Evolutionary conservation across 441 rosid genomes (phyloP), one percentile per base, ranked within the genome.

Genomic region (Flueggea neowawraea): DNA sequence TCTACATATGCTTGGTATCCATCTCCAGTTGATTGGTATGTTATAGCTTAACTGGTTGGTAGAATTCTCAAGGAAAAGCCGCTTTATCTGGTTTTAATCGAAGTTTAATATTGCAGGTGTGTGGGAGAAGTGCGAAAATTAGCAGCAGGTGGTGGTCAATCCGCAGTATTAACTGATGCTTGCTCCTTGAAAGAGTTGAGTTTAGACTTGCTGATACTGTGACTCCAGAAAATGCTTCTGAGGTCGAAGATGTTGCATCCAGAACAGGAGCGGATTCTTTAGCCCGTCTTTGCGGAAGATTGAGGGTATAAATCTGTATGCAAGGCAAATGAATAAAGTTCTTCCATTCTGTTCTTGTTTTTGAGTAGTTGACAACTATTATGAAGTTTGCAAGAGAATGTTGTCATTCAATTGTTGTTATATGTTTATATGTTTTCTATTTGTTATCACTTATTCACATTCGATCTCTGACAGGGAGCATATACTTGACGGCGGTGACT

Each of bases 131-230:
- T 95, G 67, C 75, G 90, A 59, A 95, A 95, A 75, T 76, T 95
- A 63, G 97, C 97, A 36, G 97, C 96, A 69, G 96, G 99, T 43
- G 97, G 99, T 69, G 97, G 99, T 54, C 98, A 95, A 65, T 91
- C 97, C 13, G 98, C 92, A 74, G 96, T 89, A 45, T 75, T 95
- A 74, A 84, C 97, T 4, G 93, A 95, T 78, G 98, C 99, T 55
- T 95, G 90, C 73, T 95, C 97, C 54, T 79, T 89, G 66, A 95
- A 91, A 73, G 93, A 91, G 75, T 73, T 95, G 97, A 91, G 81
- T 95, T 95, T 75, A 82, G 85, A 54, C 88, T 95, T 63, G 97
- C 99, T 56, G 96, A 91, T 59, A 76, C 62, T 63, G 78, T 84
- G 60, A 91, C 84, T 31, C 73, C 69, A 66, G 77, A 83, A 64